phyloP scores from a whole-genome alignment of 495 filamentous ascomycete genomes.

The Penicillium nucicola region DNA sequence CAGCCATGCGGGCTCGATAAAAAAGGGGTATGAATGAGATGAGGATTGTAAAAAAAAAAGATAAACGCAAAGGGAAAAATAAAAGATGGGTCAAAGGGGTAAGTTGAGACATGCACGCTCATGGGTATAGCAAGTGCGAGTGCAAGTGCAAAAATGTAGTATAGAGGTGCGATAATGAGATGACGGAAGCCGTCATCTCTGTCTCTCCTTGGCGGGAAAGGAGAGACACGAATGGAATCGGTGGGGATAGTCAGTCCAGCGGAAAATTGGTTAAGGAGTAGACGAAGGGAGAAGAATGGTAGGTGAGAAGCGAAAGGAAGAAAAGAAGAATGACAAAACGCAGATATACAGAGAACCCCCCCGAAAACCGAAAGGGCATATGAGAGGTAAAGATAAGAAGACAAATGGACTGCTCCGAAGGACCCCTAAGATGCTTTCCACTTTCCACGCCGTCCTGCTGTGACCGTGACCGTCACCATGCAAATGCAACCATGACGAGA shows the following conservation, averaged over 20 bases:
- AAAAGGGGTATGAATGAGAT: conserved; percentile 12
- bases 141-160: conserved; percentile 7
- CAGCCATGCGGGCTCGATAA: conserved; percentile 19
- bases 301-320: not conserved
- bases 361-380: conserved; percentile 2
- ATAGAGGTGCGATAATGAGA: conserved; percentile 10
- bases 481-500: conserved; percentile 26
- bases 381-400: conserved; percentile 5
- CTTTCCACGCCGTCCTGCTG: conserved; percentile 24
- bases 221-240: not conserved
- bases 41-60: no score
- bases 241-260: conserved; percentile 8
- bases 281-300: not conserved
- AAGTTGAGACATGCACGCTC: conserved; percentile 25
- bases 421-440: conserved; percentile 25
- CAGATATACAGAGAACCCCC: conserved; percentile 16
- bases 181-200: not conserved
- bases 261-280: not conserved
- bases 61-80: not conserved
- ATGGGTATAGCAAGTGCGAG: conserved; percentile 18
- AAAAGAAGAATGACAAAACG: conserved; percentile 2
- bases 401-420: conserved; percentile 27
- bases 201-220: not conserved
- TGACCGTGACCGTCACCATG: conserved; percentile 26
- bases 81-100: conserved; percentile 6